phyloP scores from a whole-genome alignment of 805 yeast species.

The Cyberlindnera mississippiensis region DNA sequence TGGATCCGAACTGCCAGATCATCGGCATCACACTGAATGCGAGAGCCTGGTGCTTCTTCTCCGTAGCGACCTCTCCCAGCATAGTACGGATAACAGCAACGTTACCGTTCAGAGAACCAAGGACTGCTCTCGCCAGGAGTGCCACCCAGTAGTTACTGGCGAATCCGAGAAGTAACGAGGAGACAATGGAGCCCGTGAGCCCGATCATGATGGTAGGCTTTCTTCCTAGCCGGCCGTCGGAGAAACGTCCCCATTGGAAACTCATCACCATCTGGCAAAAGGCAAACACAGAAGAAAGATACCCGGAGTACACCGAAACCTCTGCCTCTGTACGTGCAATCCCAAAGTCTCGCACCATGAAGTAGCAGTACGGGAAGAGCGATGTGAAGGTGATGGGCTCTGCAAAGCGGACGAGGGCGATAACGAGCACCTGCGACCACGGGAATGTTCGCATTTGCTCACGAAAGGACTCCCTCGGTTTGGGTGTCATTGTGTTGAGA shows the following conservation, averaged over 20 bases:
- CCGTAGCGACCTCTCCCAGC: conserved; percentile 56
- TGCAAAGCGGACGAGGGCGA: conserved; percentile 46
- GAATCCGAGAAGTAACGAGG: conserved; percentile 50
- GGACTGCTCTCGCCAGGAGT: conserved; percentile 45
- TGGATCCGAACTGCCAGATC: conserved; percentile 56
- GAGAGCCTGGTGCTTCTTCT: conserved; percentile 55
- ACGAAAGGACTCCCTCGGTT: conserved; percentile 30
- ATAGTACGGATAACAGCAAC: conserved; percentile 60
- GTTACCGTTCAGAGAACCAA: conserved; percentile 62
- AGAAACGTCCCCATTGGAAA: conserved; percentile 55
- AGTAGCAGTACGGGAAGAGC: conserved; percentile 59
- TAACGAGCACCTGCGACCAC: conserved; percentile 40
- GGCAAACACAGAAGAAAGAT: conserved; percentile 59
- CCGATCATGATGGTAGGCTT: conserved; percentile 52
- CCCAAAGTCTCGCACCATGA: conserved; percentile 57
- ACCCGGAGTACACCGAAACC: conserved; percentile 58
- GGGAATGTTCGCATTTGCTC: conserved; percentile 58
- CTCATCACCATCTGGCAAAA: conserved; percentile 55
- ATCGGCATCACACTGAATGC: conserved; percentile 62
- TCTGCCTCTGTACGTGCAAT: conserved; percentile 47
- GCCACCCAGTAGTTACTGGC: conserved; percentile 50
- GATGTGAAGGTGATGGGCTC: conserved; percentile 66
- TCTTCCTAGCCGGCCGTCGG: conserved; percentile 50
- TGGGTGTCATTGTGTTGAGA: conserved; percentile 4
- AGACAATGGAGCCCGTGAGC: conserved; percentile 45